Conservation (phyloP, 2,329 filamentous ascomycete genomes). For the Colletotrichum sp. region DNA sequence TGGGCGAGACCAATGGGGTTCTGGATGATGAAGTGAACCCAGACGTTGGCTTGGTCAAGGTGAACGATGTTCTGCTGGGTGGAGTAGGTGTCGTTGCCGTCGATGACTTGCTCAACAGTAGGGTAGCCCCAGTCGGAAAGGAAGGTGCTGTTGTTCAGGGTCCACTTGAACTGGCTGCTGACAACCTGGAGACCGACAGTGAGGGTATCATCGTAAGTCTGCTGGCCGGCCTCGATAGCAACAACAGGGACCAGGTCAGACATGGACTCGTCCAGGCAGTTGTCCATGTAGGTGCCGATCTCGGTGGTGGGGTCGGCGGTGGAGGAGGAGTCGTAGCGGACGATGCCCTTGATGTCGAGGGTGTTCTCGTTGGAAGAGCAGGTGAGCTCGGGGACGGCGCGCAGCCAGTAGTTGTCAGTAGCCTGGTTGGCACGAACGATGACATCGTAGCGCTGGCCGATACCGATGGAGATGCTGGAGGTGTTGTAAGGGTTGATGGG, state of each 20-base stretch:
- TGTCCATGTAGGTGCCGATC: constrained; percentile 24
- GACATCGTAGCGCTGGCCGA: constrained; percentile 53
- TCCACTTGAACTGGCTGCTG: constrained; percentile 48
- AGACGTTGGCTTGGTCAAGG: constrained; percentile 25
- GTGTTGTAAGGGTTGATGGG: constrained; percentile 60
- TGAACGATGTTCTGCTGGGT: constrained; percentile 26
- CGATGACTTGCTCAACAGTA: constrained; percentile 29
- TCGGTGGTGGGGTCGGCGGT: constrained; percentile 28
- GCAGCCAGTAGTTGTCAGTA: constrained; percentile 51
- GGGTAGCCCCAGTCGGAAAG: constrained; percentile 51
- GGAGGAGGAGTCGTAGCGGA: constrained; percentile 41
- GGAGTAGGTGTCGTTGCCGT: constrained; percentile 20
- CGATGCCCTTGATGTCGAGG: constrained; percentile 53
- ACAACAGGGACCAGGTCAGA: constrained; percentile 37
- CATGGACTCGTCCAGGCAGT: constrained; percentile 39
- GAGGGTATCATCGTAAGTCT: constrained; percentile 32
- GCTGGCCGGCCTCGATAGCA: constrained; percentile 30
- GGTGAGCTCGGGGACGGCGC: constrained; percentile 44
- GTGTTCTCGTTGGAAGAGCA: constrained; percentile 45
- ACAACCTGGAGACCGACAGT: constrained; percentile 26
- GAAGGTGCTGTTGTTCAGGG: constrained; percentile 51
- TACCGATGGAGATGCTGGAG: constrained; percentile 50
- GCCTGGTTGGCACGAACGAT: constrained; percentile 46
- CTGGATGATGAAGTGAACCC: constrained; percentile 37
- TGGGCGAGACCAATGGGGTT: constrained; percentile 38